Percentiles rank a stretch among this genome's conserved stretches.
Evolutionary conservation across 139 green algal genomes (phyloP).

Genomic region (Diplosphaera chodatii): DNA sequence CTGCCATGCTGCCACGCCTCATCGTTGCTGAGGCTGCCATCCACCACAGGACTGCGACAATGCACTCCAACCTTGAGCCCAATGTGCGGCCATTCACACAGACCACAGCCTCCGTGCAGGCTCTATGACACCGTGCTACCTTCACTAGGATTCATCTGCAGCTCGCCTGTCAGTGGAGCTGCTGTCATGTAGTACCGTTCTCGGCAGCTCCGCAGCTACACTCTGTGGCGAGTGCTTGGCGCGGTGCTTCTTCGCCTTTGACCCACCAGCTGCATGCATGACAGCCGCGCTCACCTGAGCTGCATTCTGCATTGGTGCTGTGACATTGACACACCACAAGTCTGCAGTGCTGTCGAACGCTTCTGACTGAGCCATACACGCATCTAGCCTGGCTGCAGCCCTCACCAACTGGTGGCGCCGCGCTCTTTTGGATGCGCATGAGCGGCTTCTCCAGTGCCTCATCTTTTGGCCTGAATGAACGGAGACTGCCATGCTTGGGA

Average conservation of each 20-base stretch:
- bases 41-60: background rate
- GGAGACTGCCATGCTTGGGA: too few relatives aligned
- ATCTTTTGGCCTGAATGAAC: conserved; percentile 40
- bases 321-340: too few relatives aligned
- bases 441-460: conserved; percentile 66
- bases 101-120: background rate
- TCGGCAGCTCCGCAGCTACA: background rate
- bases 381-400: background rate
- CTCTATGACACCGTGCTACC: too few relatives aligned
- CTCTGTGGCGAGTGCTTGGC: conserved; percentile 2
- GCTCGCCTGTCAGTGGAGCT: background rate
- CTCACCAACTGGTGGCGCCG: conserved; percentile 31
- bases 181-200: background rate
- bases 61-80: too few relatives aligned
- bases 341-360: too few relatives aligned
- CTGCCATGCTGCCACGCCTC: conserved; percentile 55
- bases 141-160: too few relatives aligned
- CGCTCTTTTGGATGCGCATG: conserved; percentile 44
- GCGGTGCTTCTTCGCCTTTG: background rate
- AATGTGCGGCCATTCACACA: too few relatives aligned
- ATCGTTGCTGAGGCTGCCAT: conserved; percentile 30
- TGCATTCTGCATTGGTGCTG: too few relatives aligned
- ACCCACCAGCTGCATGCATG: background rate
- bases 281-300: too few relatives aligned
- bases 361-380: too few relatives aligned